Conservation (phyloP, 164 flowering plant species). For the Pachysandra terminalis region DNA sequence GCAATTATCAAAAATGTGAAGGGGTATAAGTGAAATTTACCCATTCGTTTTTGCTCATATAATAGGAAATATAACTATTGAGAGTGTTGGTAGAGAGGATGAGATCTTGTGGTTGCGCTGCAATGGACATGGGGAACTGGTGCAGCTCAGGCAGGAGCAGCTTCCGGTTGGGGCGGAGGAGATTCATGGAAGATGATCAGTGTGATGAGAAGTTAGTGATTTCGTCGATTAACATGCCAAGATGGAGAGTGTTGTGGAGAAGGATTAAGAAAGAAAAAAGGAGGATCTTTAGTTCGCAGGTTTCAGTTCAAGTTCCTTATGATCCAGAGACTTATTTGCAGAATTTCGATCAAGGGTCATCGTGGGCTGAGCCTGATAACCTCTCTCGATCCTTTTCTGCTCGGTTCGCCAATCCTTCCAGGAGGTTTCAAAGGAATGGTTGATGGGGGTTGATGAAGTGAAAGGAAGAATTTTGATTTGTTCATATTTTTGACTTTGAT, state of each 20-base stretch:
- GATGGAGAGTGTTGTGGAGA: conserved; percentile 51
- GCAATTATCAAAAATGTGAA: too few species aligned
- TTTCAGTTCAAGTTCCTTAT: conserved; percentile 28
- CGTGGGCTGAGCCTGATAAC: conserved; percentile 48
- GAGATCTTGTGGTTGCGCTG: conserved; percentile 7
- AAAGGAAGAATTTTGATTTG: background rate
- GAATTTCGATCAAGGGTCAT: conserved; percentile 66
- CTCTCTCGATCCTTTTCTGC: conserved; percentile 66
- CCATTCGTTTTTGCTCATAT: too few species aligned
- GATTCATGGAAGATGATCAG: conserved; percentile 4
- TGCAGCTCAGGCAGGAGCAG: conserved; percentile 25
- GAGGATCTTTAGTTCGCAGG: conserved; percentile 22
- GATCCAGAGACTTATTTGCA: conserved; percentile 50
- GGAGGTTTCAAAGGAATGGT: conserved; percentile 24
- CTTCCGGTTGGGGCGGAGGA: conserved; percentile 12
- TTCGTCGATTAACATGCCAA: conserved; percentile 16
- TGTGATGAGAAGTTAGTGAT: conserved; percentile 16
- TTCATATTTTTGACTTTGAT: background rate
- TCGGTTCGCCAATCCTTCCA: conserved; percentile 52
- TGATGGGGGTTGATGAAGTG: conserved; percentile 8
- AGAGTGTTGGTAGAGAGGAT: too few species aligned
- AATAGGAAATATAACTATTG: too few species aligned
- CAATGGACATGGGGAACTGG: conserved; percentile 34
- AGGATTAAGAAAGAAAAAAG: conserved; percentile 38
- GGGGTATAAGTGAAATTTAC: too few species aligned